Base-by-base conservation (phyloP, 2,329 filamentous ascomycete genomes). In the Aspergillus sp. region DNA sequence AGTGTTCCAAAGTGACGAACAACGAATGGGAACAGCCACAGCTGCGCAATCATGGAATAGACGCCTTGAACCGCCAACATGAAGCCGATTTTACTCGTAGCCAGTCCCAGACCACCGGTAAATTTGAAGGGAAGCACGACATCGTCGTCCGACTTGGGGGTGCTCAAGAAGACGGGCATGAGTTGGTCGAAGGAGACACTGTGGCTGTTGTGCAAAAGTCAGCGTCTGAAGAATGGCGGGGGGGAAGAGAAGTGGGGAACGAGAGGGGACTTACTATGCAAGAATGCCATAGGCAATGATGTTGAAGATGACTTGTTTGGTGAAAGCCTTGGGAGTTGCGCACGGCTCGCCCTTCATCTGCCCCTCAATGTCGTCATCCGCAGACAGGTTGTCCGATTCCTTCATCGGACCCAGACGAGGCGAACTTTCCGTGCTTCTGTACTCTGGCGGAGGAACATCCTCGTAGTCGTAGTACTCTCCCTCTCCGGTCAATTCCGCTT, bases 151-250 rank as follows among this genome's bases (percentile, higher is more conserved):
- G 85, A 76, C 71, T 83, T 72, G 70, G 83, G 73, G 48, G 91
- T 91, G 75, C 90, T 94, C 71, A 99, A 86, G 68, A 99, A 92
- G 2, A 97, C 90, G 0, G 95, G 94, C 68, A 98, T 88, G 52
- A 98, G 84, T 71, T 96, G 91, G 77, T 99, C 95, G 69, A 96
- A 95, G 0, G 93, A 96, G 78, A 99, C 97, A 11, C 94, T 97
- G 79, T 98, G 94, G 80, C 93, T 96, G 70, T 42, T 63, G 32
- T 36, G 32, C 10, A 36, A 11, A 48, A 73, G 71, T 69, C 54
- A 67, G 66, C 61, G 82, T 67, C 36, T 51, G 49, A n/a, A 27
- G 15, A 5, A 15, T 8, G 10, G 13, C 47, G 36, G 32, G 32
- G 32, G 30, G 4, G 8, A 11, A 32, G 10, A 15, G 32, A 36